Conservation (phyloP, 306 rosid genomes). For the Quercus gilva region DNA sequence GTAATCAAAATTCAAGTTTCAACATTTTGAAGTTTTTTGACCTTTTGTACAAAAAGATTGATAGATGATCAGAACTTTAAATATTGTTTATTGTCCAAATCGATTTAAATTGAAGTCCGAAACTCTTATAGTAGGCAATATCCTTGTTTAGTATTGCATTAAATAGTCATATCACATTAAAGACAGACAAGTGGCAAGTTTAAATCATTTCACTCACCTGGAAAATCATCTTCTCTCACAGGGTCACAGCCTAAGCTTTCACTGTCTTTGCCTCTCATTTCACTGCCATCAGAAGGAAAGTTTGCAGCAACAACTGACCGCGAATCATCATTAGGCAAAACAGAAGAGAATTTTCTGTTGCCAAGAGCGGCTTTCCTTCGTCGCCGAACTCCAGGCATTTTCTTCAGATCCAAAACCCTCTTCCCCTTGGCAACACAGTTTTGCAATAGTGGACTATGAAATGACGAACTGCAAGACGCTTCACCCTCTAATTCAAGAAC, state of each 20-base stretch:
- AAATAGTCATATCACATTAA: neutral
- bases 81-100: neutral
- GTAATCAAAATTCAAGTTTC: slow-evolving; percentile 3
- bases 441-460: slow-evolving; percentile 34
- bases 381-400: slow-evolving; percentile 55
- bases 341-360: slow-evolving; percentile 33
- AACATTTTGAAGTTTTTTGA: neutral
- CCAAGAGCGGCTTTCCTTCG: slow-evolving; percentile 46
- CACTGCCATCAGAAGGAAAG: slow-evolving; percentile 12
- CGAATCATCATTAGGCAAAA: slow-evolving; percentile 12
- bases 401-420: slow-evolving; percentile 42
- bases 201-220: slow-evolving; percentile 28
- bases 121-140: neutral
- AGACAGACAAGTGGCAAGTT: neutral
- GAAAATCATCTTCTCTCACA: slow-evolving; percentile 20
- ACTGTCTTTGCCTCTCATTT: slow-evolving; percentile 7
- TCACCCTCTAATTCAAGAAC: slow-evolving; percentile 49
- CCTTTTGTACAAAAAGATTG: neutral
- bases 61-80: neutral
- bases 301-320: slow-evolving; percentile 1
- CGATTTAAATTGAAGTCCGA: neutral
- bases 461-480: slow-evolving; percentile 41
- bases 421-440: slow-evolving; percentile 59
- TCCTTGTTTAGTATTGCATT: neutral
- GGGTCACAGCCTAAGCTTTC: slow-evolving; percentile 21